phyloP scores from a whole-genome alignment of 75 land plant genomes.

The Adiantum capillusveneris region DNA sequence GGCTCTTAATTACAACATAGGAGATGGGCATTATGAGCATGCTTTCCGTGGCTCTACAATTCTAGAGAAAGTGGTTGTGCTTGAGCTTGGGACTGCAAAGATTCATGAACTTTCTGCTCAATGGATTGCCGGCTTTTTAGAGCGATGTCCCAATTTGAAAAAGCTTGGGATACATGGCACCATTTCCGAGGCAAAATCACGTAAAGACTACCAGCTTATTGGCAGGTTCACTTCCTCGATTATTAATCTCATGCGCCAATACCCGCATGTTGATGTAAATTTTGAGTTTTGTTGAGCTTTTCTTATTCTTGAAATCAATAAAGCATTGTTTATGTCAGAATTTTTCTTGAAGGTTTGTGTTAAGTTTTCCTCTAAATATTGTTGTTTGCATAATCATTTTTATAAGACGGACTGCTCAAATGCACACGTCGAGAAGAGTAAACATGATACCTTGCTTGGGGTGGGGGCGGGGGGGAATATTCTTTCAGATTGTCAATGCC shows the following conservation, averaged over 20 bases:
- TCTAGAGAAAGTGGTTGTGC: conserved; percentile 44
- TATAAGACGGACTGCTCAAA: too few species aligned
- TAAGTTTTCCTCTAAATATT: too few species aligned
- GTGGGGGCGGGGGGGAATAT: too few species aligned
- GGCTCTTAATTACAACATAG: conserved; percentile 56
- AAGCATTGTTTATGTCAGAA: too few species aligned
- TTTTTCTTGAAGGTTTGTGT: too few species aligned
- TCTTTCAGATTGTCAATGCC: too few species aligned
- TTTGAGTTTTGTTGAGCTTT: conserved; percentile 44
- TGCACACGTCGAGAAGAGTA: too few species aligned
- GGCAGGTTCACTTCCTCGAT: conserved; percentile 53
- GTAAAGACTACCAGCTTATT: conserved; percentile 44
- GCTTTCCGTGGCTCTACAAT: conserved; percentile 38
- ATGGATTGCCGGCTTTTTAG: conserved; percentile 58
- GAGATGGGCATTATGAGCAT: conserved; percentile 47
- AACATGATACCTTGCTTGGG: too few species aligned
- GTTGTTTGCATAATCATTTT: too few species aligned
- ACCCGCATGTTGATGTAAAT: conserved; percentile 46
- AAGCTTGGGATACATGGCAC: conserved; percentile 52
- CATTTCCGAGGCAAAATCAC: conserved; percentile 56
- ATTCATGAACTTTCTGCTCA: conserved; percentile 51
- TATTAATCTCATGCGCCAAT: conserved; percentile 51
- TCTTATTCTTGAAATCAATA: too few species aligned
- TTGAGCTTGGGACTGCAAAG: conserved; percentile 57
- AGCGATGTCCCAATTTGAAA: conserved; percentile 62